Conservation (phyloP, 805 yeast species). For the Lipomyces starkeyi region DNA sequence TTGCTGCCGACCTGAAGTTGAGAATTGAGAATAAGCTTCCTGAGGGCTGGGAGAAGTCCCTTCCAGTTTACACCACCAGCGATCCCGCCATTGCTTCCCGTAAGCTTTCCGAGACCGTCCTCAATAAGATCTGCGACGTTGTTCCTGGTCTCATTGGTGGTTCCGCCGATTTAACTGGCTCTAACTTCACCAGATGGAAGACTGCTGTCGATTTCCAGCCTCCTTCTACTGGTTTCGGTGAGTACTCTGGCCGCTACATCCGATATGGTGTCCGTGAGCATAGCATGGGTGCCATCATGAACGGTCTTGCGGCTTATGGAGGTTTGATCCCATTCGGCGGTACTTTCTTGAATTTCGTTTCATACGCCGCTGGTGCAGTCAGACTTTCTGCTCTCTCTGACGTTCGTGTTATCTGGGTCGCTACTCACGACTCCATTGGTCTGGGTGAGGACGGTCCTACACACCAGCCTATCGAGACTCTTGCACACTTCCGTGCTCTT, state of each 20-base stretch:
- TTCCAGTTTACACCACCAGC: slow-evolving; percentile 78
- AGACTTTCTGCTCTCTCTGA: slow-evolving; percentile 57
- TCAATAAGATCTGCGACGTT: slow-evolving; percentile 63
- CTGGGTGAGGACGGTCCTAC: slow-evolving; percentile 66
- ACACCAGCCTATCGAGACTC: slow-evolving; percentile 61
- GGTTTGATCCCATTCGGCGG: slow-evolving; percentile 93
- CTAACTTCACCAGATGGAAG: slow-evolving; percentile 89
- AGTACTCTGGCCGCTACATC: slow-evolving; percentile 88
- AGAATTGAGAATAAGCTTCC: slow-evolving; percentile 82
- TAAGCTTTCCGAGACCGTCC: slow-evolving; percentile 85
- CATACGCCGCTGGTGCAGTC: slow-evolving; percentile 61
- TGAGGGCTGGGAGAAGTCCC: slow-evolving; percentile 72
- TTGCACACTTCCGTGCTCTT: slow-evolving; percentile 58
- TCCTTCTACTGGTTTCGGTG: slow-evolving; percentile 77
- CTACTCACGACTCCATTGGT: slow-evolving; percentile 64
- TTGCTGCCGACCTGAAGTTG: slow-evolving; percentile 79
- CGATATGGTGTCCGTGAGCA: slow-evolving; percentile 99
- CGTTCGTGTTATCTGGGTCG: slow-evolving; percentile 57
- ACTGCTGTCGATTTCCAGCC: slow-evolving; percentile 93
- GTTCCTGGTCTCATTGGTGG: slow-evolving; percentile 95
- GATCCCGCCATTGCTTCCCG: slow-evolving; percentile 92
- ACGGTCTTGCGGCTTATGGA: slow-evolving; percentile 92
- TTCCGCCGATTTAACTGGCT: slow-evolving; percentile 97
- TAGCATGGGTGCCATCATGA: slow-evolving; percentile 98
- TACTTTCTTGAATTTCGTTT: slow-evolving; percentile 93